Evolutionary conservation across 2,329 filamentous ascomycete genomes (phyloP).

Genomic region (Alternaria postmessia): DNA sequence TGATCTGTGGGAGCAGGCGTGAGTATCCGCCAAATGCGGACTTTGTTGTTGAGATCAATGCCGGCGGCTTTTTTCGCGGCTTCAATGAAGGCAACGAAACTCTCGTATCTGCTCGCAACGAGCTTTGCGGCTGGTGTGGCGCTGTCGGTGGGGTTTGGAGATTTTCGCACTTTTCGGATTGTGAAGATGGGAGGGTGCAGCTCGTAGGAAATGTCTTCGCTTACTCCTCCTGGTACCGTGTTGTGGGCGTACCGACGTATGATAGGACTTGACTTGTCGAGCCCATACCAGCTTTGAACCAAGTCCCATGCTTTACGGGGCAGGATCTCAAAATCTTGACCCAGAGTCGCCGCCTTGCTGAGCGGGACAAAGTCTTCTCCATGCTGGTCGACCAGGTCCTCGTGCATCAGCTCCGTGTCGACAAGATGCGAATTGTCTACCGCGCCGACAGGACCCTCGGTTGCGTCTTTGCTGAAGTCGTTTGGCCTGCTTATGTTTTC

Average conservation of each 20-base stretch:
- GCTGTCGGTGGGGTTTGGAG: slow-evolving; percentile 68
- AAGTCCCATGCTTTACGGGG: slow-evolving; percentile 83
- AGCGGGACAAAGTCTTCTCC: slow-evolving; percentile 72
- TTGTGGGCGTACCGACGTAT: slow-evolving; percentile 82
- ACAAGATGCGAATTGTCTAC: slow-evolving; percentile 85
- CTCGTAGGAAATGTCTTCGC: slow-evolving; percentile 79
- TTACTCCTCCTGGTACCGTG: slow-evolving; percentile 65
- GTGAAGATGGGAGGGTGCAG: slow-evolving; percentile 85
- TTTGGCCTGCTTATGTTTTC: slow-evolving; percentile 52
- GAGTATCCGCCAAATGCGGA: slow-evolving; percentile 77
- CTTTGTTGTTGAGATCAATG: slow-evolving; percentile 74
- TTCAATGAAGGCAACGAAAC: slow-evolving; percentile 77
- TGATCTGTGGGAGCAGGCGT: slow-evolving; percentile 53
- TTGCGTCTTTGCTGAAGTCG: slow-evolving; percentile 65
- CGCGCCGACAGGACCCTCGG: slow-evolving; percentile 74
- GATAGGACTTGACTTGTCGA: slow-evolving; percentile 72
- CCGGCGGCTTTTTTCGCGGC: slow-evolving; percentile 73
- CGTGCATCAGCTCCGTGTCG: slow-evolving; percentile 32
- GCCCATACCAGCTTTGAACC: slow-evolving; percentile 82
- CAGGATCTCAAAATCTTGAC: slow-evolving; percentile 79
- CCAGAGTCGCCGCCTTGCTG: slow-evolving; percentile 68
- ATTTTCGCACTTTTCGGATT: slow-evolving; percentile 77
- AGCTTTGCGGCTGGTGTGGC: slow-evolving; percentile 70
- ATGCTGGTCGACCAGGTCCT: slow-evolving; percentile 48
- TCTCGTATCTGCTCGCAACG: slow-evolving; percentile 74